Evolutionary conservation across 2,329 filamentous ascomycete genomes (phyloP), one percentile per base, ranked within the genome.

Genomic region (Ceratocystis cacaofunesta): DNA sequence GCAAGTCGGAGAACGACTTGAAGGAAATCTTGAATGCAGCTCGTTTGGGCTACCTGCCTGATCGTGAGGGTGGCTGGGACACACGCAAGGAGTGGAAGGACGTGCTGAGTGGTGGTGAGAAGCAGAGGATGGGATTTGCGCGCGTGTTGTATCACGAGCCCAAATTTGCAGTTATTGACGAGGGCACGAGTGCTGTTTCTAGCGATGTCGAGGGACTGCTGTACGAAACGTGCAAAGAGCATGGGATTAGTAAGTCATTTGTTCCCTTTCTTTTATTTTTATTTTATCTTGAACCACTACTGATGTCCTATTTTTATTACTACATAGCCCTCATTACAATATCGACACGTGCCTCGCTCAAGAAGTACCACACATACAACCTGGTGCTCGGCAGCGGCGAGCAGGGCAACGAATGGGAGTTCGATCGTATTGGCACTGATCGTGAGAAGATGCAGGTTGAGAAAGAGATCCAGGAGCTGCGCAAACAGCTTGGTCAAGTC

Each of bases 21-120:
- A 84, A 87, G 72, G 80, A 80, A 30, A 84, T 95, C 2, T 81
- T 99, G 2, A 89, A 96, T 66, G 88, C 89, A 63, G 92, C 92
- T 0, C 85, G 85, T 66, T 80, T 99, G 0, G 92, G 91, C 3
- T 97, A 99, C 74, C 81, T 99, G 0, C 89, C 90, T 1, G 85
- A 92, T 61, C 85, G 94, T 17, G 94, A 99, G 78, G 94, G 94
- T 48, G 94, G 94, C 15, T 97, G 91, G 91, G 90, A 99, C 72
- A 94, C 90, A 3, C 84, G 90, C 66, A 97, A 99, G 76, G 92
- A 96, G 73, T 99, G 94, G 94, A 96, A 97, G 76, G 92, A 97
- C 70, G 90, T 99, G 3, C 80, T 99, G n/a, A 92, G 88, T 69
- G 94, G 94, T 48, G 94, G 94, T 12, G 94, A 99, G 80, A 99